Evolutionary conservation across 2,329 filamentous ascomycete species (phyloP).

Genomic region (Lecanicillium sp.): DNA sequence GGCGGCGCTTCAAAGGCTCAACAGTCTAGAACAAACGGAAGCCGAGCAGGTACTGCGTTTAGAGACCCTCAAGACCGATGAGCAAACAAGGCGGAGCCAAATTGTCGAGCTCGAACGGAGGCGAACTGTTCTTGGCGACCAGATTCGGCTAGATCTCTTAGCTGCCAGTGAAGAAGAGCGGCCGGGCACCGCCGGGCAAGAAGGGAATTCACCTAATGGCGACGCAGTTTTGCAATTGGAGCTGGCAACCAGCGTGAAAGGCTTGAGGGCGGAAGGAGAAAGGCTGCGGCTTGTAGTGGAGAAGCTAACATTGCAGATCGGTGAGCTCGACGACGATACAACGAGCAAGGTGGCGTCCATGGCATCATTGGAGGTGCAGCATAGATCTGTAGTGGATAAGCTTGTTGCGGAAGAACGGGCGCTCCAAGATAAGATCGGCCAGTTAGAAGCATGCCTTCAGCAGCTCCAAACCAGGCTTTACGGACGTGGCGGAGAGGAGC

Average conservation of each 20-base stretch:
- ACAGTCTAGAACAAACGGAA: not conserved
- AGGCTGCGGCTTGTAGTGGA: not conserved
- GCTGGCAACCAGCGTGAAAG: not conserved
- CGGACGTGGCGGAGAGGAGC: not conserved
- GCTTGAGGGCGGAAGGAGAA: not conserved
- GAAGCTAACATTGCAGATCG: not conserved
- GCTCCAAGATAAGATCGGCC: not conserved
- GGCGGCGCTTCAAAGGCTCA: not conserved
- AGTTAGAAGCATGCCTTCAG: not conserved
- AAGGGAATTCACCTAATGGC: not conserved
- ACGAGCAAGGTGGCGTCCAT: not conserved
- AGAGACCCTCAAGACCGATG: not conserved
- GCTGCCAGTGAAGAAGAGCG: not conserved
- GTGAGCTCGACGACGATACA: not conserved
- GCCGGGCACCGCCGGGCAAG: not conserved
- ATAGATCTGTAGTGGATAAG: not conserved
- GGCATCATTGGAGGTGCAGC: not conserved
- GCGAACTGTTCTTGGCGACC: not conserved
- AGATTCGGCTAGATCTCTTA: conserved; percentile 1
- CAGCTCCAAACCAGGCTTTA: not conserved
- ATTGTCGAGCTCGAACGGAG: not conserved
- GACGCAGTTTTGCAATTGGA: not conserved
- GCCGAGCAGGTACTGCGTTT: not conserved
- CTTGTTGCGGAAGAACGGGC: not conserved
- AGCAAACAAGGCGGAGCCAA: not conserved